Evolutionary conservation across 306 rosid genomes (phyloP).

Genomic region (Begonia peltatifolia): DNA sequence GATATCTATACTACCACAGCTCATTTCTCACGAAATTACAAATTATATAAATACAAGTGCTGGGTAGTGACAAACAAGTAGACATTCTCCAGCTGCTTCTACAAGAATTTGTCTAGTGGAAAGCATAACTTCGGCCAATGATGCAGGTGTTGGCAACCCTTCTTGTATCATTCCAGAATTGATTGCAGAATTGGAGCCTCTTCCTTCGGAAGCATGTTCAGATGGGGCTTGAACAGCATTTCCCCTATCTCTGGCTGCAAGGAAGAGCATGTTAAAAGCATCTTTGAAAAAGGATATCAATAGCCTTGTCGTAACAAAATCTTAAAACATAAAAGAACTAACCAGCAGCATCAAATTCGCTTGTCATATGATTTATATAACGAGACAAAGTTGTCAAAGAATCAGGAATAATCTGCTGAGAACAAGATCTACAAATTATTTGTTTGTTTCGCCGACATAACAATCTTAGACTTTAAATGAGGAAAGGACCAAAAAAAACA

Average conservation of each 20-base stretch:
- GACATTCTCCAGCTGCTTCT: conserved; percentile 58
- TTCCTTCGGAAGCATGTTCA: conserved; percentile 28
- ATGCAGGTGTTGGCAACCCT: conserved; percentile 61
- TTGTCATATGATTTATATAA: conserved; percentile 45
- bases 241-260: conserved; percentile 56
- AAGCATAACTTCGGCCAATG: conserved; percentile 76
- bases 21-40: conserved; percentile 1
- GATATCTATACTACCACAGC: not conserved
- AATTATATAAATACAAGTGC: conserved; percentile 3
- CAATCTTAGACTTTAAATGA: no score
- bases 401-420: conserved; percentile 74
- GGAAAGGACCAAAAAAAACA: no score
- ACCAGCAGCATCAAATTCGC: conserved; percentile 67
- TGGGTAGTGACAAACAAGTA: conserved; percentile 46
- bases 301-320: conserved; percentile 10
- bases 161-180: conserved; percentile 31
- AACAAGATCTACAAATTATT: conserved; percentile 8
- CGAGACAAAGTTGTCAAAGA: conserved; percentile 84
- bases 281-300: conserved; percentile 2
- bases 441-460: no score
- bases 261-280: conserved; percentile 17
- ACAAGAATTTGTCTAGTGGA: conserved; percentile 58
- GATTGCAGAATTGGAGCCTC: conserved; percentile 31
- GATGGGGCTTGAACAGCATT: conserved; percentile 28
- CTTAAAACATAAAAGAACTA: conserved; percentile 14